These are phyloP conservation scores for Moniliella sp. DNA, from an alignment of 1,284 basidiomycete species.

Conservation along the genomic window DNA sequence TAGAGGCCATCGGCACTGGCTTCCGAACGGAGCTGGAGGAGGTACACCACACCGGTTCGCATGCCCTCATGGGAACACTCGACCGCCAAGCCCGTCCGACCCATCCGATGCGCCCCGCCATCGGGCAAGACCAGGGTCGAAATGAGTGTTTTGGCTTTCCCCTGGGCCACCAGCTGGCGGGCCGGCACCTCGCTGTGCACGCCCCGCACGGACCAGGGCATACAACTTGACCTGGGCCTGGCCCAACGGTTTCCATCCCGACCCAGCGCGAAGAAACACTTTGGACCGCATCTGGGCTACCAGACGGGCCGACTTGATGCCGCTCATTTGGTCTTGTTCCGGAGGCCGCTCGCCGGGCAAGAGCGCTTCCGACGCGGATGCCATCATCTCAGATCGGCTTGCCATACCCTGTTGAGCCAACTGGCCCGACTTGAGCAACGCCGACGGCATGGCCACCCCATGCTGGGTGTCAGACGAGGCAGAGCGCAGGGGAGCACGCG, in stretches of 20 bases:
- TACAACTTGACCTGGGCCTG: constrained; percentile 69
- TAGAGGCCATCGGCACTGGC: constrained; percentile 62
- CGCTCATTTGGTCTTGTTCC: background rate
- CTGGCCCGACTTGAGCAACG: constrained; percentile 16
- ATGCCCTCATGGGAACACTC: constrained; percentile 73
- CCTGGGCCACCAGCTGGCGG: constrained; percentile 85
- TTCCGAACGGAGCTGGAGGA: constrained; percentile 62
- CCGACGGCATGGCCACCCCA: constrained; percentile 9
- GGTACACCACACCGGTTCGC: constrained; percentile 86
- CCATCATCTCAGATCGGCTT: no score
- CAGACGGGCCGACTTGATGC: constrained; percentile 32
- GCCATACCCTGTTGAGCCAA: no score
- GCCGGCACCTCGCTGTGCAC: no score
- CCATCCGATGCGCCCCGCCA: constrained; percentile 88
- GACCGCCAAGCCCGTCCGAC: constrained; percentile 86
- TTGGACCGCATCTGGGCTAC: constrained; percentile 96
- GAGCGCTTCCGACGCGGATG: background rate
- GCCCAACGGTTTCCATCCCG: constrained; percentile 87
- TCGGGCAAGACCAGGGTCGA: constrained; percentile 86
- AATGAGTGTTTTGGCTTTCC: constrained; percentile 54
- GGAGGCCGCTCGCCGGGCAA: background rate
- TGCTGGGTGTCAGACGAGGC: constrained; percentile 2
- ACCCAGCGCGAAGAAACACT: constrained; percentile 79
- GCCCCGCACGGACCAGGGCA: constrained; percentile 39
- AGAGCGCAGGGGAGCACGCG: no score